A percentile compares a stretch with the other conserved stretches of the same genome.
phyloP scores from a whole-genome alignment of 208 protist species.

The Acanthamoeba castellanii region DNA sequence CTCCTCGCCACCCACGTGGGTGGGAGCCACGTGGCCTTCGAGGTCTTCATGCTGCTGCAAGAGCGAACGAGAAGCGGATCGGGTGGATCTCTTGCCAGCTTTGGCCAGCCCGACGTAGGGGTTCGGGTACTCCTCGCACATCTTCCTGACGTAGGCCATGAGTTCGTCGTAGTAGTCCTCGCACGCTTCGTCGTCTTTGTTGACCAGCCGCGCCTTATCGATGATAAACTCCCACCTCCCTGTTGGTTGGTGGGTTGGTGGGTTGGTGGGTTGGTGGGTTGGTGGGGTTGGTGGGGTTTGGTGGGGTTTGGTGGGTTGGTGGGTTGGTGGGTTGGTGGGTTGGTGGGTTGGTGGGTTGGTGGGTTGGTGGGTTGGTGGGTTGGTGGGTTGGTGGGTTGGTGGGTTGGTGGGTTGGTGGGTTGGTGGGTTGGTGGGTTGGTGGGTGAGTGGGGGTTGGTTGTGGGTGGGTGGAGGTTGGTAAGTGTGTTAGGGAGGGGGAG shows the following conservation, averaged over 20 bases:
- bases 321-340: too few relatives aligned
- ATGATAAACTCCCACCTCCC: slow-evolving; percentile 7
- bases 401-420: too few relatives aligned
- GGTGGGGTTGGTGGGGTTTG: too few relatives aligned
- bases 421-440: too few relatives aligned
- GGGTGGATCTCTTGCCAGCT: background rate
- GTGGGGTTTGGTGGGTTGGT: too few relatives aligned
- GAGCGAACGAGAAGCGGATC: too few relatives aligned
- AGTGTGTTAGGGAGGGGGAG: too few relatives aligned
- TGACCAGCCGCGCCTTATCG: slow-evolving; percentile 4
- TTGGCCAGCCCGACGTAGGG: slow-evolving; percentile 8
- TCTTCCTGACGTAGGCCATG: background rate
- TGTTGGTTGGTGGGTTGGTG: background rate
- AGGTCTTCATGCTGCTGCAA: background rate
- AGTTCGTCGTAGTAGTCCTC: slow-evolving; percentile 48
- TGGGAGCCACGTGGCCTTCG: background rate
- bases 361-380: too few relatives aligned
- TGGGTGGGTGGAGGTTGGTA: too few relatives aligned
- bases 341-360: too few relatives aligned
- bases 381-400: too few relatives aligned
- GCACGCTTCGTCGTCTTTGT: slow-evolving; percentile 21
- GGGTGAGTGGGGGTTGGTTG: too few relatives aligned
- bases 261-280: background rate
- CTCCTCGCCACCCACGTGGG: background rate
- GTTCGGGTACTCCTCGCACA: slow-evolving; percentile 15